A percentile compares a stretch with the other conserved stretches of the same genome.
Conservation (phyloP, 441 rosid genomes). For the Brassica hybrid region DNA sequence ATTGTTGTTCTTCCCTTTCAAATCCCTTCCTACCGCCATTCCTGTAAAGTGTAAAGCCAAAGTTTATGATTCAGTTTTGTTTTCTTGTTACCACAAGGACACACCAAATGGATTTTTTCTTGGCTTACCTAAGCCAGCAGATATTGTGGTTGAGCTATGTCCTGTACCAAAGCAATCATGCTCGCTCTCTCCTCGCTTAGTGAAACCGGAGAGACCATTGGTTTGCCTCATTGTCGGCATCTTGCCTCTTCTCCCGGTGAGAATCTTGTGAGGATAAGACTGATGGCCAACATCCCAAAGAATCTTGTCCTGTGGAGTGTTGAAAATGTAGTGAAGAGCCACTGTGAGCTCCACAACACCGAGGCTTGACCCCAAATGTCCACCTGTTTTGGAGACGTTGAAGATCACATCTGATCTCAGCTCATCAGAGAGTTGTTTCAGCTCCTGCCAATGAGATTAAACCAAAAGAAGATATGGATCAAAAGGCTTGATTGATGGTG, state of each 20-base stretch:
- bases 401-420: constrained; percentile 88
- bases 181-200: constrained; percentile 88
- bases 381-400: constrained; percentile 92
- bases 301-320: constrained; percentile 82
- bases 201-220: constrained; percentile 85
- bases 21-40: constrained; percentile 95
- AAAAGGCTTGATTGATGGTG: constrained; percentile 8
- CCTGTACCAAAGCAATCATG: constrained; percentile 93
- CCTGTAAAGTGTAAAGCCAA: constrained; percentile 49
- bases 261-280: constrained; percentile 94
- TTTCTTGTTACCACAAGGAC: neutral
- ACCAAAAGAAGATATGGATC: neutral
- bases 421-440: constrained; percentile 86
- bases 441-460: constrained; percentile 53
- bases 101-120: neutral
- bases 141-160: constrained; percentile 91
- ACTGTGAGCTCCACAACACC: constrained; percentile 98
- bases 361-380: constrained; percentile 93
- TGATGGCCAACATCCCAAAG: constrained; percentile 99
- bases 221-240: constrained; percentile 92
- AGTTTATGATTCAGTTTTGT: neutral
- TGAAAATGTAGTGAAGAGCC: constrained; percentile 91
- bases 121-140: constrained; percentile 83
- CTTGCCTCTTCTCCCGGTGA: constrained; percentile 91
- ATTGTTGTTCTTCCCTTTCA: constrained; percentile 72